Evolutionary conservation across 257 asterid species (phyloP).

Genomic region (Solanum lycopersicoides): DNA sequence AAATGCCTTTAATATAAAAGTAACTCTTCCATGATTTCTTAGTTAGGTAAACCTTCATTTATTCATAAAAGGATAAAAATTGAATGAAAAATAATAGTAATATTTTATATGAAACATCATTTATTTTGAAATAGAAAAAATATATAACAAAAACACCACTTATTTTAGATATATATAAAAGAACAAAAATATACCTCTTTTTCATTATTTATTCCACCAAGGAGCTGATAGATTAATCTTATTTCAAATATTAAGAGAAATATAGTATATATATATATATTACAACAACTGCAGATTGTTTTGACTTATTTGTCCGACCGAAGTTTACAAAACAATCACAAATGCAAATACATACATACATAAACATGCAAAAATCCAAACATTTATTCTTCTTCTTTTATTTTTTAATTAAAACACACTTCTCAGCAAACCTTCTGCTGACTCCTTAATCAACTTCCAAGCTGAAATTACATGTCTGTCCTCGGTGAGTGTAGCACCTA

Average conservation of each 20-base stretch:
- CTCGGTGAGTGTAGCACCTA: conserved; percentile 26
- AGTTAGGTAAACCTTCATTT: background rate
- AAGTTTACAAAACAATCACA: background rate
- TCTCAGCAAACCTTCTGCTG: background rate
- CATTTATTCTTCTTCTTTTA: background rate
- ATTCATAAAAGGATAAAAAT: background rate
- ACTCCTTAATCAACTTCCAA: conserved; percentile 18
- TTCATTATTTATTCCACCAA: background rate
- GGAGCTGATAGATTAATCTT: background rate
- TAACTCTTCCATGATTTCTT: background rate
- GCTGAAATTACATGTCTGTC: conserved; percentile 20
- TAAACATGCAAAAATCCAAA: background rate
- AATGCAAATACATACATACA: background rate
- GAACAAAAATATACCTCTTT: background rate
- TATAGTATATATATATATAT: background rate
- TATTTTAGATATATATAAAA: too few species aligned
- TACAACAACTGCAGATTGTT: background rate
- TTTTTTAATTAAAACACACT: background rate
- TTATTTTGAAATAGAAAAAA: too few species aligned
- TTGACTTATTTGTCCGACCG: background rate
- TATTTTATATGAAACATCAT: too few species aligned
- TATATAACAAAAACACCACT: too few species aligned
- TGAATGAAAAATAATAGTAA: too few species aligned
- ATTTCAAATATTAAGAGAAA: background rate
- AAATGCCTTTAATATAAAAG: background rate